Percentiles rank a stretch among this genome's conserved stretches.
Conservation (phyloP, 1,284 basidiomycete genomes). For the Rhodofomes roseus region DNA sequence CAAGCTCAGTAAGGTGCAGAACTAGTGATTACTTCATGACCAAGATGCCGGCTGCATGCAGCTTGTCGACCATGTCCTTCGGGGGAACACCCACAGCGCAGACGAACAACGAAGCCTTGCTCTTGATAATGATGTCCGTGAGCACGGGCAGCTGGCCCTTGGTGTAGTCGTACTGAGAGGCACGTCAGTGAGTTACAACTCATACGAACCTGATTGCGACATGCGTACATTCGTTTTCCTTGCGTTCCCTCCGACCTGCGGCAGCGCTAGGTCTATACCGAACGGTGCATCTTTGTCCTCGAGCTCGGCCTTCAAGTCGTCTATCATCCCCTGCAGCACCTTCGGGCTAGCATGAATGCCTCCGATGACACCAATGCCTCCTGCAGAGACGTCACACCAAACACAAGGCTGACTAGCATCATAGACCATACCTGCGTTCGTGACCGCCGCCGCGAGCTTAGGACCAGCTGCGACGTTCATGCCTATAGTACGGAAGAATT, state of each 20-base stretch:
- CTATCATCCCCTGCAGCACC: slow-evolving; percentile 57
- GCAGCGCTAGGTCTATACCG: slow-evolving; percentile 78
- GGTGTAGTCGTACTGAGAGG: slow-evolving; percentile 65
- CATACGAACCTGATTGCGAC: not conserved
- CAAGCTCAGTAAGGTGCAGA: not conserved
- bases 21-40: slow-evolving; percentile 75
- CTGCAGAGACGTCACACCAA: slow-evolving; percentile 22
- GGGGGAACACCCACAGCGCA: slow-evolving; percentile 86
- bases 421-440: slow-evolving; percentile 55
- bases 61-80: slow-evolving; percentile 74
- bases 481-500: slow-evolving; percentile 32
- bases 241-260: slow-evolving; percentile 75
- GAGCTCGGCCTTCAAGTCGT: slow-evolving; percentile 67
- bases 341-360: slow-evolving; percentile 72
- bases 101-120: slow-evolving; percentile 76
- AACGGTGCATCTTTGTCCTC: slow-evolving; percentile 77
- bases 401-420: not conserved
- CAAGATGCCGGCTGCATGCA: slow-evolving; percentile 75
- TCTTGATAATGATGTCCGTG: slow-evolving; percentile 76
- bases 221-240: slow-evolving; percentile 72
- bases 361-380: slow-evolving; percentile 84
- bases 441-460: slow-evolving; percentile 73
- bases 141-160: slow-evolving; percentile 72
- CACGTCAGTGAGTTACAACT: not conserved
- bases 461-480: slow-evolving; percentile 87